Evolutionary conservation across 371 early-diverging fungal genomes (phyloP), one percentile per base, ranked within the genome.

Genomic region (Lichtheimia corymbifera): DNA sequence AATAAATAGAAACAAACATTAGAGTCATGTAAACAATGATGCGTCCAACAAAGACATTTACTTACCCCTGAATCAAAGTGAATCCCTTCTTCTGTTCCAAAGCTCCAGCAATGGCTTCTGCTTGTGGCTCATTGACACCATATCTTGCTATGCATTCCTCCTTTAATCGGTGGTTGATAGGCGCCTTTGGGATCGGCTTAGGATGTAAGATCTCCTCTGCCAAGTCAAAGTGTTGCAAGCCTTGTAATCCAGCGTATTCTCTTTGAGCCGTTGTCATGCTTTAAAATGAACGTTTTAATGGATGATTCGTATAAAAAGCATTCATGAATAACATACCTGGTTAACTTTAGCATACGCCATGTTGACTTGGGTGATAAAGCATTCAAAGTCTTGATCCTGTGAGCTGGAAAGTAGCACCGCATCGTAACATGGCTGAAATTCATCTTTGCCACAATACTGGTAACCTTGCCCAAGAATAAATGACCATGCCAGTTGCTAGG

Each of bases 91-190:
- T 73, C 45, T 80, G 79, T 24, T 84, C 66, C 17, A 91, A 70
- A 0, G 91, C 93, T 15, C 86, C 81, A 4, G 81, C 66, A 59
- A 98, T 91, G 3, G 97, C 95, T 41, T 84, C 78, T 0, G 96
- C 96, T 67, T 98, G 98, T 1, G 96, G 93, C 49, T 85, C 80
- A 69, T 98, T 98, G 17, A 97, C 88, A 18, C 80, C 74, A 63
- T 90, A 92, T 3, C 73, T 76, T 6, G 72, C 64, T 70, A 89
- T 89, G 53, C 82, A 81, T 18, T 76, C 67, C 24, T 77, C 65
- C 2, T 93, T 70, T 2, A 68, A 69, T 6, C 61, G 51, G 22
- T 73, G 61, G 2, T 71, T 72, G 4, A 81, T 58, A 4, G 53
- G 50, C 2, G 70, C 64, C 45, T 62, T 59, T 12, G 61, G 47